These are phyloP conservation scores for Leptographium lundbergii DNA, from an alignment of 2,329 filamentous ascomycete species.

Conservation along the genomic window DNA sequence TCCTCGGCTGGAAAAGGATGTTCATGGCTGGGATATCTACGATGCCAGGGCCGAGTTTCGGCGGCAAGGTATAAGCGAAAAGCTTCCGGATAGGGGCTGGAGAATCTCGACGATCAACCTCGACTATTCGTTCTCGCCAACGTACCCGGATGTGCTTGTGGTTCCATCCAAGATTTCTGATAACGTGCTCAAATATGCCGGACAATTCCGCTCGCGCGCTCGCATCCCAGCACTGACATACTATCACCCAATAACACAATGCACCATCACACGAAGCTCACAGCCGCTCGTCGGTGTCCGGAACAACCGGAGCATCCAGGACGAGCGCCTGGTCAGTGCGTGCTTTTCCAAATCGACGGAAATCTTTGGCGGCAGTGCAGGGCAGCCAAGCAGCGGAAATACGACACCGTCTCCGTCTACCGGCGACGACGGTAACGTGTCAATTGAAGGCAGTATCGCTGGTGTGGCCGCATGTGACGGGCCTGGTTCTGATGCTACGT, in stretches of 20 bases:
- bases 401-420: not conserved
- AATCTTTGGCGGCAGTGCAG: constrained; percentile 19
- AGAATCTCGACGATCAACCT: constrained; percentile 80
- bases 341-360: constrained; percentile 67
- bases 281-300: constrained; percentile 82
- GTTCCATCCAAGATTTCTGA: constrained; percentile 91
- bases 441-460: not conserved
- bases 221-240: constrained; percentile 87
- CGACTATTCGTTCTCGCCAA: constrained; percentile 83
- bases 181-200: constrained; percentile 88
- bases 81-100: constrained; percentile 71
- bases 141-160: constrained; percentile 74
- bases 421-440: not conserved
- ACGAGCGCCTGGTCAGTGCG: constrained; percentile 83
- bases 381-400: not conserved
- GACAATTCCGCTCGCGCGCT: constrained; percentile 73
- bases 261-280: constrained; percentile 88
- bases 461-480: not conserved
- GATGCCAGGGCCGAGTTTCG: constrained; percentile 76
- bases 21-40: constrained; percentile 77
- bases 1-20: constrained; percentile 55
- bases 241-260: constrained; percentile 93
- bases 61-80: constrained; percentile 75
- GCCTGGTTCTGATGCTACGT: constrained; percentile 10
- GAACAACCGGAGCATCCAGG: constrained; percentile 83